Percentiles rank a stretch among this genome's conserved stretches.
These are phyloP conservation scores for Cyberlindnera subsufficiens DNA, from an alignment of 805 yeast species.

Conservation along the genomic window DNA sequence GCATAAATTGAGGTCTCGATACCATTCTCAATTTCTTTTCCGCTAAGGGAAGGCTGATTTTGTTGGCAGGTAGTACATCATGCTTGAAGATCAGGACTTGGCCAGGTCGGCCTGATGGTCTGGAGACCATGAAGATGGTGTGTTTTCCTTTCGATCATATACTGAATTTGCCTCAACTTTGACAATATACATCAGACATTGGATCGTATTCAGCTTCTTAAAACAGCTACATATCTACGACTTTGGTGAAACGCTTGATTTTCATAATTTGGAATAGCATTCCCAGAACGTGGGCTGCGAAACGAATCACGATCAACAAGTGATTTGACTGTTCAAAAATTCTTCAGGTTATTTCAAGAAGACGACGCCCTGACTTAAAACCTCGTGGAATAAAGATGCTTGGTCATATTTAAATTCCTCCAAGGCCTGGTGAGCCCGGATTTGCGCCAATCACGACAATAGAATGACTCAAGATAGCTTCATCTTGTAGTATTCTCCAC, in stretches of 20 bases:
- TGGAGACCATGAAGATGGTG: constrained; percentile 34
- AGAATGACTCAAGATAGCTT: too few species aligned
- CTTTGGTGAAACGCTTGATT: constrained; percentile 69
- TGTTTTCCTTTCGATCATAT: constrained; percentile 58
- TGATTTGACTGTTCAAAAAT: constrained; percentile 76
- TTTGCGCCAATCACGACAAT: too few species aligned
- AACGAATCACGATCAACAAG: constrained; percentile 19
- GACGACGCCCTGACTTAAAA: too few species aligned
- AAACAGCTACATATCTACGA: constrained; percentile 96
- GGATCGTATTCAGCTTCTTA: constrained; percentile 88
- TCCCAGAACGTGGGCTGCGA: constrained; percentile 4
- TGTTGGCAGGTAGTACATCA: constrained; percentile 57
- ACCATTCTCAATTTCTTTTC: background rate
- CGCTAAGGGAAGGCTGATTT: constrained; percentile 41
- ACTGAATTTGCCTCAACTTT: constrained; percentile 54
- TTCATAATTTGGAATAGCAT: too few species aligned
- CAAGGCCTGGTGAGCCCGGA: too few species aligned
- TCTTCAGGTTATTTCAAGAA: constrained; percentile 64
- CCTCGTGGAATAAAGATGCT: too few species aligned
- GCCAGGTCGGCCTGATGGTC: constrained; percentile 62
- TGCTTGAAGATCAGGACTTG: constrained; percentile 52
- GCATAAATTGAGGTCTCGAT: background rate
- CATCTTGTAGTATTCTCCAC: too few species aligned
- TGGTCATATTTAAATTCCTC: too few species aligned
- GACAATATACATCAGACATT: constrained; percentile 82